Evolutionary conservation across 1,284 basidiomycete genomes (phyloP).

Genomic region (Cerrena zonata): DNA sequence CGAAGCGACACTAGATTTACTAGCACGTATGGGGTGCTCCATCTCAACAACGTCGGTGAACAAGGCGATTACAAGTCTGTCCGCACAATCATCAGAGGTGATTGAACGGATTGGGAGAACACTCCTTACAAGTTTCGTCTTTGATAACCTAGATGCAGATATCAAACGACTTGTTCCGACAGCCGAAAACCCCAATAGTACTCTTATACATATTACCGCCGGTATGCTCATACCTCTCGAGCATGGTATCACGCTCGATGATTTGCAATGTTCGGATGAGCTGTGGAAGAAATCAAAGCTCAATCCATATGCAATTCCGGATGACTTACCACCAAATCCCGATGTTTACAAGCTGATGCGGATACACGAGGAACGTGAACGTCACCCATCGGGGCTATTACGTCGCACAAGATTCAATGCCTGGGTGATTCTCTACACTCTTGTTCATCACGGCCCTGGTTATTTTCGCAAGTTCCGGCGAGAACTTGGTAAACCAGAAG

Average conservation of each 20-base stretch:
- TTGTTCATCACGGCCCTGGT: constrained; percentile 2
- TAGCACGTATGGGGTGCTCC: not conserved
- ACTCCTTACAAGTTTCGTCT: not conserved
- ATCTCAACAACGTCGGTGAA: not conserved
- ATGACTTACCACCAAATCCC: not conserved
- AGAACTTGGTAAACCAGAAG: not conserved
- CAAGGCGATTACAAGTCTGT: not conserved
- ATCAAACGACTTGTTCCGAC: not conserved
- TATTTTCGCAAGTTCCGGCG: not conserved
- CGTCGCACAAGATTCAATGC: not conserved
- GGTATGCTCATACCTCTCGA: not conserved
- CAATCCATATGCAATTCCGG: not conserved
- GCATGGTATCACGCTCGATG: not conserved
- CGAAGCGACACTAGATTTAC: not conserved
- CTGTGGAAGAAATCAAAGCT: not conserved
- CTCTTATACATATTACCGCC: not conserved
- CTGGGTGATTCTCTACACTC: constrained; percentile 5
- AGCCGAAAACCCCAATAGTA: not conserved
- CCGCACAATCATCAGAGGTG: not conserved
- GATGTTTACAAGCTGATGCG: not conserved
- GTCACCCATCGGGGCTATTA: not conserved
- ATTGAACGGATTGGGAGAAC: not conserved
- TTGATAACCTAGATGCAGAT: constrained; percentile 2
- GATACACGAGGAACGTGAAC: not conserved
- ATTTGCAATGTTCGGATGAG: not conserved